A percentile compares a stretch with the other conserved stretches of the same genome.
Evolutionary conservation across 2,329 filamentous ascomycete genomes (phyloP).

Genomic region (Botrytis hyacinthi): DNA sequence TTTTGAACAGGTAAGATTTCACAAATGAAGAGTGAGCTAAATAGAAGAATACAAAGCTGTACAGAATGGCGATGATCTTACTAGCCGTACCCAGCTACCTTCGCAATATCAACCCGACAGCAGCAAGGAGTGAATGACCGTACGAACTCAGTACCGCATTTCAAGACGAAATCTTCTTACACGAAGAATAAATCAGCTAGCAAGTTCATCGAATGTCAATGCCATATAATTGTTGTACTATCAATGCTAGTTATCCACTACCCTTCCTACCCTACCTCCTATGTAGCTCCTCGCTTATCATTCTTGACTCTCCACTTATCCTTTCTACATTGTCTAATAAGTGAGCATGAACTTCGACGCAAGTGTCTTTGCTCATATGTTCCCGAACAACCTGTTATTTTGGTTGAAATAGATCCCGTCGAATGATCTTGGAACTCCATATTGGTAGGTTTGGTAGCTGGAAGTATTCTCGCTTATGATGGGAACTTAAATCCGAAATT

Average conservation of each 20-base stretch:
- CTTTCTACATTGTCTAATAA: no score
- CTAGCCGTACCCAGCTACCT: not conserved
- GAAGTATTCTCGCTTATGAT: not conserved
- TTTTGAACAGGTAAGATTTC: no score
- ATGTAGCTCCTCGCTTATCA: not conserved
- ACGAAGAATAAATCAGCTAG: not conserved
- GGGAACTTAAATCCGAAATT: not conserved
- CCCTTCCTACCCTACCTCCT: not conserved
- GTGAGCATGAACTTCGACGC: not conserved
- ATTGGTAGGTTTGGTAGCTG: no score
- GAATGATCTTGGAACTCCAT: not conserved
- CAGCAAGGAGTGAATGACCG: not conserved
- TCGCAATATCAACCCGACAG: not conserved
- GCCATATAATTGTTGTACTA: not conserved
- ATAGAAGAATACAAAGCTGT: not conserved
- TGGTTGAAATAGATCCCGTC: not conserved
- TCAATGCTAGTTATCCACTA: not conserved
- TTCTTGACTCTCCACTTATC: not conserved
- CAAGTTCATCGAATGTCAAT: not conserved
- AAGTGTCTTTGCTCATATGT: no score
- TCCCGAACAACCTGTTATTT: not conserved
- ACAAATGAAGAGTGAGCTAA: not conserved
- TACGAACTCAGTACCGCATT: not conserved
- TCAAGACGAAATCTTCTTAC: not conserved
- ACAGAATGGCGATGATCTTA: not conserved